These are phyloP conservation scores for Boletus sensibilis DNA, from an alignment of 768 basidiomycete species.

Conservation along the genomic window DNA sequence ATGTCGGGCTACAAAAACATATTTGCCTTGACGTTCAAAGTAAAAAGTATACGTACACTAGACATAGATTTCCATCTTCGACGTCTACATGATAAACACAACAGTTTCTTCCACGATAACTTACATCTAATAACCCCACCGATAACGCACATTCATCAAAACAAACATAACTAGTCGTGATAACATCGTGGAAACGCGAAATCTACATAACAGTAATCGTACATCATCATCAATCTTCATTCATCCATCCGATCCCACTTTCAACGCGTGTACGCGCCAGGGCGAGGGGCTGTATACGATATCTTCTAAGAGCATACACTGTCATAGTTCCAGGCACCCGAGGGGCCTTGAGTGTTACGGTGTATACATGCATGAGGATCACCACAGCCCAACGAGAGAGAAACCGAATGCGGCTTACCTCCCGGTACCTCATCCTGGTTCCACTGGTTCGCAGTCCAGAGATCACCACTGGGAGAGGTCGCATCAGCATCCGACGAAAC, in stretches of 20 bases:
- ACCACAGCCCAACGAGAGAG: background rate
- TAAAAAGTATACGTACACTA: no score
- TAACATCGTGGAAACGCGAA: background rate
- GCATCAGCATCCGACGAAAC: no score
- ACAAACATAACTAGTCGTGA: background rate
- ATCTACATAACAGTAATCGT: background rate
- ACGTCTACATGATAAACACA: background rate
- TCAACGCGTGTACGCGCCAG: background rate
- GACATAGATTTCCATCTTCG: no score
- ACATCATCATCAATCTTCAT: background rate
- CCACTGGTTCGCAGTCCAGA: conserved; percentile 54
- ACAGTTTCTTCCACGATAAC: background rate
- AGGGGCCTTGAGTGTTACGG: conserved; percentile 36
- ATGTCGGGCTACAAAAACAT: no score
- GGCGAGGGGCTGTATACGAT: background rate
- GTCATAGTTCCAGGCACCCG: conserved; percentile 57
- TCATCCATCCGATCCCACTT: background rate
- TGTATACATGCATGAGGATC: background rate
- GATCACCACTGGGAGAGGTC: conserved; percentile 36
- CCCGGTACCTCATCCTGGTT: conserved; percentile 37
- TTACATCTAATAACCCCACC: no score
- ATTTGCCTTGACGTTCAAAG: background rate
- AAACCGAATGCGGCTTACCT: conserved; percentile 14
- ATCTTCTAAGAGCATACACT: conserved; percentile 42
- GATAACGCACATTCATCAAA: background rate